Percentiles rank a stretch among this genome's conserved stretches.
These are phyloP conservation scores for Dothideomycetidae sp. DNA, from an alignment of 2,329 filamentous ascomycete genomes.

Conservation along the genomic window DNA sequence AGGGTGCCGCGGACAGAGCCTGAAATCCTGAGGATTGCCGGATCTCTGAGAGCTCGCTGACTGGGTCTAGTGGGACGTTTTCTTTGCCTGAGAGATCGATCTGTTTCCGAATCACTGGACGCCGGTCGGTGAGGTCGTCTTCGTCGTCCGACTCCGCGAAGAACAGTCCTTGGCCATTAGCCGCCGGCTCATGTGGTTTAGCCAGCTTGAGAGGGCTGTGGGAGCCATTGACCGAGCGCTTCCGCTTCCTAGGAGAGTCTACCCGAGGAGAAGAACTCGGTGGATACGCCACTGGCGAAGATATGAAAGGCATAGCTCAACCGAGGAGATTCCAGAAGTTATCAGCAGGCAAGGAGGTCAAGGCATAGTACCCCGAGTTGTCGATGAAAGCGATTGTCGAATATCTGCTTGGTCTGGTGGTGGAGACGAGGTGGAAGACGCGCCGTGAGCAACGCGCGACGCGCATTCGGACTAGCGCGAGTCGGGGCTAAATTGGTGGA, in stretches of 20 bases:
- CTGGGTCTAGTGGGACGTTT: not conserved
- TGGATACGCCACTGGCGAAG: conserved; percentile 45
- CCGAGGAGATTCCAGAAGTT: too few species aligned
- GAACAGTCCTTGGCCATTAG: conserved; percentile 25
- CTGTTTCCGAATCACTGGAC: not conserved
- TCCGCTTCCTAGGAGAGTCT: conserved; percentile 26
- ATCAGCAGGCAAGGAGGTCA: too few species aligned
- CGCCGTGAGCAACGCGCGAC: not conserved
- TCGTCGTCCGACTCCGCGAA: conserved; percentile 29
- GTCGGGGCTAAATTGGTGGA: not conserved
- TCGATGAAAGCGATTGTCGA: too few species aligned
- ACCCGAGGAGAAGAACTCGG: conserved; percentile 32
- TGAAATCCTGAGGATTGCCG: too few species aligned
- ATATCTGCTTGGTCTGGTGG: too few species aligned
- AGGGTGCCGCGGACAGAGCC: not conserved
- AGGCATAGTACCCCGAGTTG: too few species aligned
- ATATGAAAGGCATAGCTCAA: conserved; percentile 44
- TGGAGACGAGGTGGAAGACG: not conserved
- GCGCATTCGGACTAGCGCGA: not conserved
- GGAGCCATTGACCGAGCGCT: conserved; percentile 13
- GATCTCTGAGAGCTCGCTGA: too few species aligned
- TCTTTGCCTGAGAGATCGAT: conserved; percentile 3
- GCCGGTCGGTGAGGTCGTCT: conserved; percentile 17
- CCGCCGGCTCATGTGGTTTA: conserved; percentile 11
- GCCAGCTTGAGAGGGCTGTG: conserved; percentile 15